phyloP scores from a whole-genome alignment of 441 rosid species.

The Mallotus japonicus region DNA sequence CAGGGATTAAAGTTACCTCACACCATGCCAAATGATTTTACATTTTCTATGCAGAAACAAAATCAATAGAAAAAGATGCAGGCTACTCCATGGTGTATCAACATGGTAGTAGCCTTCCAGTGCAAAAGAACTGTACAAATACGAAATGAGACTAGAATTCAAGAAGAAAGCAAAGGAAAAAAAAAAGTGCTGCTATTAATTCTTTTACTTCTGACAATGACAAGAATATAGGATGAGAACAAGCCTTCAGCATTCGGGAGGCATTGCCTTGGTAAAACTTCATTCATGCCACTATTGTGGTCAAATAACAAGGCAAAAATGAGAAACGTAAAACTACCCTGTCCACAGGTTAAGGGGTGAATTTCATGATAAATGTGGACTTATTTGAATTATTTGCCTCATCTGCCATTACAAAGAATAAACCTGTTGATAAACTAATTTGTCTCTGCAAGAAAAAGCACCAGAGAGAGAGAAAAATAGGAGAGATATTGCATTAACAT shows the following conservation, averaged over 20 bases:
- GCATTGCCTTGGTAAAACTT: background rate
- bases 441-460: background rate
- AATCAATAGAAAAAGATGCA: background rate
- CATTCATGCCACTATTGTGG: background rate
- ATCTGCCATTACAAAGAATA: background rate
- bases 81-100: background rate
- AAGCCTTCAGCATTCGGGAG: background rate
- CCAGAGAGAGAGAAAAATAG: background rate
- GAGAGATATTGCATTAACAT: background rate
- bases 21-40: background rate
- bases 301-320: background rate
- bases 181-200: background rate
- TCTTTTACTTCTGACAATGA: background rate
- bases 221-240: background rate
- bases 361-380: background rate
- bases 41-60: background rate
- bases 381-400: no score
- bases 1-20: background rate
- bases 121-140: background rate
- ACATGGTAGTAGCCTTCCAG: background rate
- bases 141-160: background rate
- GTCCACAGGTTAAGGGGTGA: background rate
- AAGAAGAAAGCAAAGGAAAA: background rate
- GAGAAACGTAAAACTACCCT: constrained; percentile 7
- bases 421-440: background rate